Conservation (phyloP, 345 rosid species). For the Eucalyptus cloeziana region DNA sequence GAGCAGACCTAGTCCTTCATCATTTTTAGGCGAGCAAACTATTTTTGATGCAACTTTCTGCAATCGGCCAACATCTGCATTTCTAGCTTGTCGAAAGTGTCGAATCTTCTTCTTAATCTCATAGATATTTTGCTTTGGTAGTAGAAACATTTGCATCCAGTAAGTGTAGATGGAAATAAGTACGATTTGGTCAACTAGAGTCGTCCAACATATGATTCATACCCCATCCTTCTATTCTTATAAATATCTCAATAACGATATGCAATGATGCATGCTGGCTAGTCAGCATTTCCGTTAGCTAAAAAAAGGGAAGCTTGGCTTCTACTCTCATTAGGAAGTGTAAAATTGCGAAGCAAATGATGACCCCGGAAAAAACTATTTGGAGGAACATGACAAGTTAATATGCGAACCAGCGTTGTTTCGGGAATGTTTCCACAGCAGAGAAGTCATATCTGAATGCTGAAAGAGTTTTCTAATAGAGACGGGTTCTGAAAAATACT, state of each 20-base stretch:
- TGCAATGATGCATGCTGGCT: neutral
- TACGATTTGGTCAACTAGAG: too few relatives aligned
- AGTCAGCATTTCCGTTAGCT: neutral
- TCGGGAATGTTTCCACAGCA: neutral
- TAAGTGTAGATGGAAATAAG: too few relatives aligned
- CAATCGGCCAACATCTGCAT: too few relatives aligned
- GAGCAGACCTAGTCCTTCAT: too few relatives aligned
- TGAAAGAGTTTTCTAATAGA: neutral
- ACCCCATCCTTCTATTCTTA: too few relatives aligned
- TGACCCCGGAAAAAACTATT: neutral
- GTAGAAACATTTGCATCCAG: too few relatives aligned
- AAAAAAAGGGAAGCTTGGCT: neutral
- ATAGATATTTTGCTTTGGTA: too few relatives aligned
- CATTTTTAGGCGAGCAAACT: too few relatives aligned
- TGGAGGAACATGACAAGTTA: neutral
- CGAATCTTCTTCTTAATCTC: too few relatives aligned
- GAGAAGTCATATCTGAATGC: neutral
- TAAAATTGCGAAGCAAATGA: neutral
- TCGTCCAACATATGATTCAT: too few relatives aligned
- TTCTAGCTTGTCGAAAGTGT: too few relatives aligned
- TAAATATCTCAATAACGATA: neutral
- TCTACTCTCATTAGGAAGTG: neutral
- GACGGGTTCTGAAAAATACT: neutral
- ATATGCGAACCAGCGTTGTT: neutral
- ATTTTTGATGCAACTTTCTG: too few relatives aligned